A percentile compares a stretch with the other conserved stretches of the same genome.
phyloP scores from a whole-genome alignment of 2,329 filamentous ascomycete species.

The Trichophyton verrucosum region DNA sequence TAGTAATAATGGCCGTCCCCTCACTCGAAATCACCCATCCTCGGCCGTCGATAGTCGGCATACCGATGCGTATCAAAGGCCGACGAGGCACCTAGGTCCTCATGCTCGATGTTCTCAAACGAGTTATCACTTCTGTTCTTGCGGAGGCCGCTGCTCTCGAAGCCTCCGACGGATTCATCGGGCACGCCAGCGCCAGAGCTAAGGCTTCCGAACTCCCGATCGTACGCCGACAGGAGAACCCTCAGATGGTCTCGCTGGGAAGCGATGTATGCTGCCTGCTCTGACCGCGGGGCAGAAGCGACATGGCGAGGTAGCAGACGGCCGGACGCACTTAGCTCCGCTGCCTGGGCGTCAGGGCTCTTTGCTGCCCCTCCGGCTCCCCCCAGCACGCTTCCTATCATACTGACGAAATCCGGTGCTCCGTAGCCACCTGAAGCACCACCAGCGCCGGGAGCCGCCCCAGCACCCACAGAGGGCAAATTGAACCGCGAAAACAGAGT shows the following conservation, averaged over 20 bases:
- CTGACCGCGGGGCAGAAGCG: conserved; percentile 45
- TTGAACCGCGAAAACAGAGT: conserved; percentile 74
- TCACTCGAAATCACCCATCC: conserved; percentile 2
- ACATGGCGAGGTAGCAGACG: conserved; percentile 61
- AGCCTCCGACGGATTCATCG: conserved; percentile 14
- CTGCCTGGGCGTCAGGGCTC: conserved; percentile 29
- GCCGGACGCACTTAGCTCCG: conserved; percentile 45
- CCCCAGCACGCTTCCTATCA: conserved; percentile 63
- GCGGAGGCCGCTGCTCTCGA: conserved; percentile 37
- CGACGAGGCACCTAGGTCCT: conserved; percentile 36
- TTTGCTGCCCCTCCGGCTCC: conserved; percentile 40
- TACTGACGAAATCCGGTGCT: conserved; percentile 57
- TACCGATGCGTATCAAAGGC: conserved; percentile 8
- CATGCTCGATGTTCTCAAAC: conserved; percentile 77
- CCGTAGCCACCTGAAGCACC: conserved; percentile 22
- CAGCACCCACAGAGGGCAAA: conserved; percentile 53
- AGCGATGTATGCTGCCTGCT: conserved; percentile 60
- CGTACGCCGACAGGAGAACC: conserved; percentile 62
- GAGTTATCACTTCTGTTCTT: conserved; percentile 79
- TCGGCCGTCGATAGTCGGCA: not conserved
- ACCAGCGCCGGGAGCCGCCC: conserved; percentile 14
- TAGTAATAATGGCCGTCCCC: not conserved
- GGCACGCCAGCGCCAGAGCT: conserved; percentile 31
- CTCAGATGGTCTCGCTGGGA: conserved; percentile 67
- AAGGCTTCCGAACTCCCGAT: conserved; percentile 60